Evolutionary conservation across 495 filamentous ascomycete genomes (phyloP), one percentile per base, ranked within the genome.

Genomic region (Sabuloglossum arenarium): DNA sequence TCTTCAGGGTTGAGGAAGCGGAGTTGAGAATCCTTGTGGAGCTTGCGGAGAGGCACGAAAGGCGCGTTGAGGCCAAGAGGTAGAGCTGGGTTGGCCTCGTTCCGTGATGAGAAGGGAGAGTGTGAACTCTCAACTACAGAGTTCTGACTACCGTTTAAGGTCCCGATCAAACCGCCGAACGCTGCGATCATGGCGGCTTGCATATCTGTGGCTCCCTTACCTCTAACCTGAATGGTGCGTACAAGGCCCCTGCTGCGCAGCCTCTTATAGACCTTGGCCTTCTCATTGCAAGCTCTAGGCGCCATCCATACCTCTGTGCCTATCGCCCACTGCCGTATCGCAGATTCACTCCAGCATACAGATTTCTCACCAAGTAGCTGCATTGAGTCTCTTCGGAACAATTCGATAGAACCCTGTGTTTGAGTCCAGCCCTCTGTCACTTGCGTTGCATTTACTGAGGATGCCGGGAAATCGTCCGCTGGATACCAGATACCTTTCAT

Each of bases 1-100:
- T 88, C 83, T 0, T 77, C 68, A 1, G 72, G 71, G 24, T 70
- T 70, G 19, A 88, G 71, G 60, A 84, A 86, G 8, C 76, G 77
- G 0, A 88, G 71, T 11, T 73, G 70, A 0, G 78, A 76, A 53
- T 84, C 79, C 59, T 79, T 84, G 64, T 81, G 74, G 3, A 84
- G 62, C 61, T 88, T 88, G 27, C 84, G 75, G 21, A 88, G 67
- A 3, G 83, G 83, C 10, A 84, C 70, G 73, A 81, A 85, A 8
- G 73, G 61, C 49, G 76, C 75, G 28, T 72, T 67, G 34, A 72
- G 66, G 28, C 64, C 69, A 11, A 67, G 61, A 34, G 31, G 50
- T 37, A 29, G 54, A 14, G 39, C 21, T 4, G 39, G 58, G 29
- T 63, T 31, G 14, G 47, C 31, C 19, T 59, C 57, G 4, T 29